A percentile compares a stretch with the other conserved stretches of the same genome.
These are phyloP conservation scores for Annulohypoxylon maeteangense DNA, from an alignment of 495 filamentous ascomycete species.

Conservation along the genomic window DNA sequence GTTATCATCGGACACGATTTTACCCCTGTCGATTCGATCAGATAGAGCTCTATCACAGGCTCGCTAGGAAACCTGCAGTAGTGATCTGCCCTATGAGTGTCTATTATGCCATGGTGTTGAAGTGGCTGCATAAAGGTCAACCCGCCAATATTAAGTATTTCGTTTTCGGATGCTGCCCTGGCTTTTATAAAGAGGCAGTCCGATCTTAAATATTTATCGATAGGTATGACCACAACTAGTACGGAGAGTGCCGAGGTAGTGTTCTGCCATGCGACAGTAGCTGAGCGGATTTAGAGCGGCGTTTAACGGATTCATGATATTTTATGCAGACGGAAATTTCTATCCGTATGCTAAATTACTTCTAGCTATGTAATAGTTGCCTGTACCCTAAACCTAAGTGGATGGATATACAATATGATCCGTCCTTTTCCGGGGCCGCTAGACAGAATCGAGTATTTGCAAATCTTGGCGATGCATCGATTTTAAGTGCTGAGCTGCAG, in stretches of 20 bases:
- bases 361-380: too few species aligned
- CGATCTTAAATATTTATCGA: slow-evolving; percentile 15
- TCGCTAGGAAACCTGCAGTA: slow-evolving; percentile 24
- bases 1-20: slow-evolving; percentile 29
- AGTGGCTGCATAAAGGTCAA: slow-evolving; percentile 17
- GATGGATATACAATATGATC: neutral
- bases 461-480: neutral
- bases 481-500: neutral
- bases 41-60: slow-evolving; percentile 32
- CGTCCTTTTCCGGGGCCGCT: neutral
- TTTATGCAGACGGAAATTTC: too few species aligned
- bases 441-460: neutral
- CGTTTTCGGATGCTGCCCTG: slow-evolving; percentile 11
- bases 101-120: neutral
- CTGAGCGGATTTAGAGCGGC: neutral
- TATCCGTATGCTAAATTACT: neutral
- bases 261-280: neutral
- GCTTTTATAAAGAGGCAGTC: neutral
- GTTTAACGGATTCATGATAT: too few species aligned
- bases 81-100: slow-evolving; percentile 22
- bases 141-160: neutral
- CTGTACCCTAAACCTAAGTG: neutral
- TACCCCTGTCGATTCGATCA: slow-evolving; percentile 31
- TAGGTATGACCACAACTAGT: neutral
- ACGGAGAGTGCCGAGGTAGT: too few species aligned